phyloP scores from a whole-genome alignment of 2,329 filamentous ascomycete species.

The Pseudogymnoascus sp. region DNA sequence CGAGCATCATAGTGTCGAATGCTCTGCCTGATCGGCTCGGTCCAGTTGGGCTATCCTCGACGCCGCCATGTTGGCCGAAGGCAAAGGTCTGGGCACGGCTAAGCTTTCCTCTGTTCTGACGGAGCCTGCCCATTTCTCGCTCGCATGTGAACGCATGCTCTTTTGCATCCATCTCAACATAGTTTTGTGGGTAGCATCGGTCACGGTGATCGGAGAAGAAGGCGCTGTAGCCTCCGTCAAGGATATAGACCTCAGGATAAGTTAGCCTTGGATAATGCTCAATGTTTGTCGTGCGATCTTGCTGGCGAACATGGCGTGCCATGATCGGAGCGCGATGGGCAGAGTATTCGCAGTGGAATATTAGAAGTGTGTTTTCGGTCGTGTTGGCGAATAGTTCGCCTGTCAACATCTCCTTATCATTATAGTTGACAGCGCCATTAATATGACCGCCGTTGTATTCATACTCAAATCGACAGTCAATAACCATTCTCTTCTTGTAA shows the following conservation, averaged over 20 bases:
- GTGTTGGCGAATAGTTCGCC: conserved; percentile 60
- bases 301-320: conserved; percentile 84
- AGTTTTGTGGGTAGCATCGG: conserved; percentile 88
- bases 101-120: conserved; percentile 74
- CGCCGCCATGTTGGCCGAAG: conserved; percentile 64
- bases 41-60: conserved; percentile 52
- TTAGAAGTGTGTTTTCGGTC: conserved; percentile 65
- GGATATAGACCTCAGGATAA: conserved; percentile 96
- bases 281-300: conserved; percentile 77
- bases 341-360: conserved; percentile 98
- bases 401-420: conserved; percentile 84
- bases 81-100: conserved; percentile 88
- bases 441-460: conserved; percentile 97
- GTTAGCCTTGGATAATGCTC: conserved; percentile 80
- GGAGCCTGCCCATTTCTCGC: conserved; percentile 86
- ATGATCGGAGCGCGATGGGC: conserved; percentile 93
- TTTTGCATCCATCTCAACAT: conserved; percentile 91
- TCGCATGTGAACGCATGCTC: conserved; percentile 91
- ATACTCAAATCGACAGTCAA: conserved; percentile 98
- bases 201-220: conserved; percentile 75
- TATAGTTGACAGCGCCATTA: conserved; percentile 87
- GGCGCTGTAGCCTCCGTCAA: conserved; percentile 90
- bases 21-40: conserved; percentile 22
- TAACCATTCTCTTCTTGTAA: conserved; percentile 75
- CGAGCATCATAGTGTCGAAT: conserved; percentile 31